These are phyloP conservation scores for Candida buenavistaensis DNA, from an alignment of 1,139 yeast genomes.

Conservation along the genomic window DNA sequence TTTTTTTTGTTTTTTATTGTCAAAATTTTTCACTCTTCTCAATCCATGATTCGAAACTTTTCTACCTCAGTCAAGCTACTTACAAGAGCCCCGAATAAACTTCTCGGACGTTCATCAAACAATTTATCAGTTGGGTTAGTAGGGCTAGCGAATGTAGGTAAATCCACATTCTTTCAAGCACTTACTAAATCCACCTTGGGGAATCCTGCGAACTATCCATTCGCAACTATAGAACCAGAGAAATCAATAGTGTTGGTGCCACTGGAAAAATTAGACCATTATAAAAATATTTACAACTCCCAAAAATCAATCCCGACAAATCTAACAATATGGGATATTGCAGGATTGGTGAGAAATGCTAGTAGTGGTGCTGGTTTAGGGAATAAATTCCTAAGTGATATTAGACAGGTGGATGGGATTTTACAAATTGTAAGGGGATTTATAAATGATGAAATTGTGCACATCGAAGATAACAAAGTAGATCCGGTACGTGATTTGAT, in stretches of 20 bases:
- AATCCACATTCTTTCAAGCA: constrained; percentile 64
- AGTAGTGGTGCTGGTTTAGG: constrained; percentile 78
- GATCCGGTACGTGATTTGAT: constrained; percentile 69
- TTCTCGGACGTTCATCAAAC: constrained; percentile 55
- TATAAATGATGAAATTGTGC: constrained; percentile 66
- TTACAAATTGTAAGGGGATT: constrained; percentile 73
- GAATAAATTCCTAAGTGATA: constrained; percentile 69
- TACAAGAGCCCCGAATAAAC: constrained; percentile 5
- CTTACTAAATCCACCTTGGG: constrained; percentile 72
- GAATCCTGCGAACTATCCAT: constrained; percentile 78
- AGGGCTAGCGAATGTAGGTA: constrained; percentile 78
- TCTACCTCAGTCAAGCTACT: not conserved
- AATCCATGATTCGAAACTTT: constrained; percentile 1
- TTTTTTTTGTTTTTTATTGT: no score
- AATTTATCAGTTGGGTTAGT: constrained; percentile 60
- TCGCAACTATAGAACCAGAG: constrained; percentile 77
- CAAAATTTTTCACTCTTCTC: no score
- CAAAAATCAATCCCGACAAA: constrained; percentile 54
- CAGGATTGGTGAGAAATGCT: constrained; percentile 74
- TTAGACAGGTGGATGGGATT: constrained; percentile 71
- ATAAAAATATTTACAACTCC: constrained; percentile 47
- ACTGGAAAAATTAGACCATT: constrained; percentile 47
- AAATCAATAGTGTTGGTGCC: constrained; percentile 63
- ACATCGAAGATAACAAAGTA: constrained; percentile 59
- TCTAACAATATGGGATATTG: constrained; percentile 67